phyloP scores from a whole-genome alignment of 2,329 filamentous ascomycete species.

The Colletotrichum sp. region DNA sequence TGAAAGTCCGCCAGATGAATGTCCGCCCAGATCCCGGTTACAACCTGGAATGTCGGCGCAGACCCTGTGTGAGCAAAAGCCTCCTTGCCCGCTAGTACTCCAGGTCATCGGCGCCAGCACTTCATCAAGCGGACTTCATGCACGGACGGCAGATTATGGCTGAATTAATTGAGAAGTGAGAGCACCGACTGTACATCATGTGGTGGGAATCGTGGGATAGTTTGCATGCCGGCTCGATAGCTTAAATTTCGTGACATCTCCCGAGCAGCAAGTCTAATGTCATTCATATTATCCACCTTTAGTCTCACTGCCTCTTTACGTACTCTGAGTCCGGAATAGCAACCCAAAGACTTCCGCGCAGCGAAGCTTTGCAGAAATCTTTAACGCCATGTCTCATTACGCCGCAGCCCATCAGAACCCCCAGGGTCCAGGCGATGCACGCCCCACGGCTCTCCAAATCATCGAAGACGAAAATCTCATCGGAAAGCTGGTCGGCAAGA shows the following conservation, averaged over 20 bases:
- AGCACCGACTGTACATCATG: fast-evolving
- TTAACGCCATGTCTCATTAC: not conserved
- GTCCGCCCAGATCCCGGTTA: not conserved
- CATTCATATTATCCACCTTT: not conserved
- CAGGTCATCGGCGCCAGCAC: not conserved
- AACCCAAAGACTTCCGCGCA: fast-evolving
- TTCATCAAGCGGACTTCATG: not conserved
- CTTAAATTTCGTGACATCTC: not conserved
- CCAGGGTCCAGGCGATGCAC: slow-evolving; percentile 39
- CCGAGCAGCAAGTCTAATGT: fast-evolving
- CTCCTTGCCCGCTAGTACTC: not conserved
- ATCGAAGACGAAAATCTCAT: slow-evolving; percentile 37
- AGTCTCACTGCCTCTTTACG: not conserved
- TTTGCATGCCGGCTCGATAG: fast-evolving
- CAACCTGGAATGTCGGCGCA: not conserved
- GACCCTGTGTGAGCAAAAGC: not conserved
- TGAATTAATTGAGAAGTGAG: not conserved
- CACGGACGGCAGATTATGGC: not conserved
- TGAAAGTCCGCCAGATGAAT: not conserved
- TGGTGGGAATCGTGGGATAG: not conserved
- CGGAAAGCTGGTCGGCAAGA: slow-evolving; percentile 35
- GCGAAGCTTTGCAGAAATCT: fast-evolving
- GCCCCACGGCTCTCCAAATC: slow-evolving; percentile 45
- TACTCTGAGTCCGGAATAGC: not conserved
- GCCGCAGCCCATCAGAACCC: not conserved